Evolutionary conservation across 345 rosid genomes (phyloP).

Genomic region (Citrus glauca): DNA sequence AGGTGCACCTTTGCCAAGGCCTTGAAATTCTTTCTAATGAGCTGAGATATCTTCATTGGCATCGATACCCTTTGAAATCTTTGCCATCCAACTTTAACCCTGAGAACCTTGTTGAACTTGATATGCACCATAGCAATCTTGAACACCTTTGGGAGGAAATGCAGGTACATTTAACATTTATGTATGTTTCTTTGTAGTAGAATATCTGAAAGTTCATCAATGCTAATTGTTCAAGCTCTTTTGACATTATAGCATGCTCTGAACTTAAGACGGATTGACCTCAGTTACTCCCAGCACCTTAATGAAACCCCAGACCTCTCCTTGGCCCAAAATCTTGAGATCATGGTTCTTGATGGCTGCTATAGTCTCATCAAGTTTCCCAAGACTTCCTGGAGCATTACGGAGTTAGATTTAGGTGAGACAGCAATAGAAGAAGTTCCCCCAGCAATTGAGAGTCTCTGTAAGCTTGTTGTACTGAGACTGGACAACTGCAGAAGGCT

Average conservation of each 20-base stretch:
- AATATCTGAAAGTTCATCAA: neutral
- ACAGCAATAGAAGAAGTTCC: constrained; percentile 5
- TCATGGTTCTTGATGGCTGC: neutral
- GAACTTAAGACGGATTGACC: neutral
- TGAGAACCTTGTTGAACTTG: neutral
- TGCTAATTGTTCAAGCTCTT: neutral
- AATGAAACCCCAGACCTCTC: neutral
- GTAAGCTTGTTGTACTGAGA: neutral
- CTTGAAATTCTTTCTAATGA: constrained; percentile 4
- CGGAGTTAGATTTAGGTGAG: neutral
- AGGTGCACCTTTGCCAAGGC: neutral
- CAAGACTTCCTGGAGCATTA: neutral
- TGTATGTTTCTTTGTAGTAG: neutral
- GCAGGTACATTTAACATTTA: neutral
- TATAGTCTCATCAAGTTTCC: neutral
- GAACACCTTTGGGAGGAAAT: neutral
- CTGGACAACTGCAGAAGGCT: neutral
- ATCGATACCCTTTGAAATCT: neutral
- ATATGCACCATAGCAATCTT: neutral
- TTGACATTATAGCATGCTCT: neutral
- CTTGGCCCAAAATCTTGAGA: neutral
- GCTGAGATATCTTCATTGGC: constrained; percentile 1
- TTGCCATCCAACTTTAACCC: neutral
- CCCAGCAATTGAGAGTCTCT: neutral
- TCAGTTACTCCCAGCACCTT: neutral